Evolutionary conservation across 2,329 filamentous ascomycete species (phyloP).

Genomic region (Blastomyces silverae): DNA sequence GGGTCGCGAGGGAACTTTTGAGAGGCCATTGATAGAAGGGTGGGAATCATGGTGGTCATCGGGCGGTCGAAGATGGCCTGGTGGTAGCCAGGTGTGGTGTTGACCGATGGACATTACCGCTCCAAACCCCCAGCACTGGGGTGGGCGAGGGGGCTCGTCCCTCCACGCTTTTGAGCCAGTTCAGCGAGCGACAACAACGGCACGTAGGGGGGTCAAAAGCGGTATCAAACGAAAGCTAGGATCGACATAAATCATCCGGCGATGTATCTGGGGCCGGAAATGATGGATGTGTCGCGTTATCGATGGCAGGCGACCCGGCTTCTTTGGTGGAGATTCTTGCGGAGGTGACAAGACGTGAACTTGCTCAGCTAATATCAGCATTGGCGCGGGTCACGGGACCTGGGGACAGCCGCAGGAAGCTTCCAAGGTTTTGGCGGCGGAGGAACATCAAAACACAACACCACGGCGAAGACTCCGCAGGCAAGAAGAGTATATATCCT

Average conservation of each 20-base stretch:
- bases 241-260: conserved; percentile 23
- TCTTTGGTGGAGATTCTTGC: conserved; percentile 38
- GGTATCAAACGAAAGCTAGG: conserved; percentile 18
- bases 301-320: conserved; percentile 32
- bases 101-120: conserved; percentile 58
- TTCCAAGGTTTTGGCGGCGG: background rate
- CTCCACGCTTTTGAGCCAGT: conserved; percentile 40
- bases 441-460: conserved; percentile 17
- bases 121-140: conserved; percentile 43
- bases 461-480: conserved; percentile 26
- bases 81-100: conserved; percentile 61
- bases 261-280: conserved; percentile 29
- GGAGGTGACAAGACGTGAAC: conserved; percentile 37
- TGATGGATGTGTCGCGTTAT: conserved; percentile 32
- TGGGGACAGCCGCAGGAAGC: background rate
- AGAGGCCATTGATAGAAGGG: conserved; percentile 38
- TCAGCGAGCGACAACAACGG: conserved; percentile 27
- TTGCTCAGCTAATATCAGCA: conserved; percentile 25
- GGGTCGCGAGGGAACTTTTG: conserved; percentile 39
- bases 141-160: conserved; percentile 40
- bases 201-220: background rate
- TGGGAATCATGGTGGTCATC: conserved; percentile 51
- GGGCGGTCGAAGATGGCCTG: conserved; percentile 52
- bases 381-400: conserved; percentile 21
- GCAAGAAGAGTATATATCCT: background rate